Base-by-base conservation (phyloP, 257 asterid genomes). In the Lycium barbarum region DNA sequence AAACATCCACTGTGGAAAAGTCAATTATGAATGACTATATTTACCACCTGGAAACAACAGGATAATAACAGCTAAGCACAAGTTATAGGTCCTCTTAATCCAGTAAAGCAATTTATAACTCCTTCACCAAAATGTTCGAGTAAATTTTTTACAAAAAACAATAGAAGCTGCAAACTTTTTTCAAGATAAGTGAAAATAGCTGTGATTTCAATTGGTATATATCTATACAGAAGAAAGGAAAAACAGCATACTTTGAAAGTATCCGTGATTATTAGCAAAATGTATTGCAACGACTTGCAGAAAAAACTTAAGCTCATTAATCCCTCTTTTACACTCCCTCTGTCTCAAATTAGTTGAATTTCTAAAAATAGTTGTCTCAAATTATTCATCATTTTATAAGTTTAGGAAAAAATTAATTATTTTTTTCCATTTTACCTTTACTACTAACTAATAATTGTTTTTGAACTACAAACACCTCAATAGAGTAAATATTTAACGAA, bases 41-140 rank as follows among this genome's bases (percentile, higher is more conserved):
- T 45, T 13, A 12, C 22, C 63, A 13, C 81, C 81, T 74, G 45
- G 62, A 51, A 76, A 76, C 59, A 49, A 49, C 81, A 76, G 51
- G 45, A 76, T 51, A 7, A 76, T 13, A 13, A 49, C 81, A 76
- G 22, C 51, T 51, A 49, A 49, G 54, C 20, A 73, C 80, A 73
- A 73, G 9, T 20, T 73, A 40, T 18, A 73, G 80, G n/a, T 73
- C 80, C 80, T 73, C 80, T 73, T 47, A 20, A 47, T 73, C 80
- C 33, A 73, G 40, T 20, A 47, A 73, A 73, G 20, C 80, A 73
- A 73, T 47, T 73, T 47, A 45, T 45, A 47, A 45, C 80, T 20
- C n/a, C 54, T 43, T 40, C 80, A 73, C 80, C 80, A 20, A 73
- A 73, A 26, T 45, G 59, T 73, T 73, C 80, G n/a, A 73, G 59